Conservation (phyloP, 345 rosid genomes). For the Arabidopsis arenosa region DNA sequence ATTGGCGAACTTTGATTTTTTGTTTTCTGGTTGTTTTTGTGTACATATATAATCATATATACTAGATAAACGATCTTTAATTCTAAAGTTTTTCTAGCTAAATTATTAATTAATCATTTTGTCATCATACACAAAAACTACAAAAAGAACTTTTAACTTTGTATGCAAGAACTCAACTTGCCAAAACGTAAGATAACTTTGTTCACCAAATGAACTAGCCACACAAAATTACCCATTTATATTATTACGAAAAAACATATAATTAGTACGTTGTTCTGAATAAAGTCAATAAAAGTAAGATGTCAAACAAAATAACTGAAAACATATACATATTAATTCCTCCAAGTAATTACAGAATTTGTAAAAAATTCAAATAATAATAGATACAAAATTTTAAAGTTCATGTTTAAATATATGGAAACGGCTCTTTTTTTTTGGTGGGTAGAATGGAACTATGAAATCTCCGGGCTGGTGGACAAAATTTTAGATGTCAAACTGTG, state of each 20-base stretch:
- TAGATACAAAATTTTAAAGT: neutral
- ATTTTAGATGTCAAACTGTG: constrained; percentile 7
- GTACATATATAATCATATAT: neutral
- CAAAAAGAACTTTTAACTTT: neutral
- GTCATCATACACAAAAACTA: neutral
- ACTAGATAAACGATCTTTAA: neutral
- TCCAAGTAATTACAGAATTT: neutral
- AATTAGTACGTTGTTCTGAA: neutral
- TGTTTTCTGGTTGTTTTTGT: neutral
- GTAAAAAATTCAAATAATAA: neutral
- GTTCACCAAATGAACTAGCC: neutral
- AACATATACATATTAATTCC: neutral
- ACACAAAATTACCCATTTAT: neutral
- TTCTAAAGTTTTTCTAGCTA: neutral
- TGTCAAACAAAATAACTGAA: neutral
- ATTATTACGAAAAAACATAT: neutral
- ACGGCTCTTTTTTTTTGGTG: neutral
- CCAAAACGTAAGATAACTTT: neutral
- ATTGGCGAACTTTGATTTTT: neutral
- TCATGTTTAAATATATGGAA: neutral
- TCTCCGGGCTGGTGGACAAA: neutral
- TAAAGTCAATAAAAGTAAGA: neutral
- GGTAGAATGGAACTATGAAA: constrained; percentile 3
- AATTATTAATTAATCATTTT: neutral
- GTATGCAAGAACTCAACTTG: neutral